A percentile compares a stretch with the other conserved stretches of the same genome.
Evolutionary conservation across 345 rosid species (phyloP).

Genomic region (Aegle marmelos): DNA sequence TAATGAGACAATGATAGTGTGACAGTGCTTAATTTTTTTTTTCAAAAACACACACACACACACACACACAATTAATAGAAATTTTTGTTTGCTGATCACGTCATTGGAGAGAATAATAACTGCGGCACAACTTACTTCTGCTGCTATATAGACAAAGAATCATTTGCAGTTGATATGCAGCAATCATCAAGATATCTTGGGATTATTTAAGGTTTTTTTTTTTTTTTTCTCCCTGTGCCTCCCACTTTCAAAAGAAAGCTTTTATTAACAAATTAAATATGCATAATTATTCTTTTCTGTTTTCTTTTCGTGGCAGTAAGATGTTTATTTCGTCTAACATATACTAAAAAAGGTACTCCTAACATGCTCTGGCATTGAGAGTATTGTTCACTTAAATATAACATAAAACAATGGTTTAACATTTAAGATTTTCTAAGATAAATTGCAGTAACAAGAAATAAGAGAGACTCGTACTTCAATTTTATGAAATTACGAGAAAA

Average conservation of each 20-base stretch:
- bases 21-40: background rate
- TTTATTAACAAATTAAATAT: too few relatives aligned
- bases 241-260: background rate
- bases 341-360: too few relatives aligned
- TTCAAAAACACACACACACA: too few relatives aligned
- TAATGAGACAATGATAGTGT: conserved; percentile 4
- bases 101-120: background rate
- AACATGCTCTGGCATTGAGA: too few relatives aligned
- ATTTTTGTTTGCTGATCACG: background rate
- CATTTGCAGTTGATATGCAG: background rate
- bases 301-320: too few relatives aligned
- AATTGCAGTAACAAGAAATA: background rate
- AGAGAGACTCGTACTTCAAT: background rate
- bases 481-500: background rate
- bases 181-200: background rate
- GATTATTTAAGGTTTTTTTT: background rate
- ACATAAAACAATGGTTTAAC: too few relatives aligned
- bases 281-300: too few relatives aligned
- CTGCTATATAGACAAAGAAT: background rate
- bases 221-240: too few relatives aligned
- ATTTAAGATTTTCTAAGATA: background rate
- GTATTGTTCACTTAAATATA: too few relatives aligned
- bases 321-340: too few relatives aligned
- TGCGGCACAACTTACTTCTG: background rate
- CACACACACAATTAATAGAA: background rate